phyloP scores from a whole-genome alignment of 2,329 filamentous ascomycete genomes.

The Penicillium sp. region DNA sequence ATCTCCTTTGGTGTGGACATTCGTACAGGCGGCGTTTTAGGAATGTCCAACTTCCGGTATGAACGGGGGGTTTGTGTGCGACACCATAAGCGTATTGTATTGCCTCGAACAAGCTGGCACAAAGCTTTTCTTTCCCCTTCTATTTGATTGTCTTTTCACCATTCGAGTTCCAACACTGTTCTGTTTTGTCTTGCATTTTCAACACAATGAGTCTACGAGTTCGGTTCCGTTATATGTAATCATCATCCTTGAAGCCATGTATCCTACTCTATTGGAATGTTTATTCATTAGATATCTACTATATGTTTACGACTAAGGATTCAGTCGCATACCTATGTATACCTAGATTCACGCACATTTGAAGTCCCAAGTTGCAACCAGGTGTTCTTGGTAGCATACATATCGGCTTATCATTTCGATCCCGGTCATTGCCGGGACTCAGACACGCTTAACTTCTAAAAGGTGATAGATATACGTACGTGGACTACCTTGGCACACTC shows the following conservation, averaged over 20 bases:
- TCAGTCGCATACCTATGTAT: background rate
- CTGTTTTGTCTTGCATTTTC: background rate
- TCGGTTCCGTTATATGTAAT: background rate
- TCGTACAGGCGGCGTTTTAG: conserved; percentile 10
- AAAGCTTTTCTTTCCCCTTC: background rate
- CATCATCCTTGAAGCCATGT: background rate
- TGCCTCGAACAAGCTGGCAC: background rate
- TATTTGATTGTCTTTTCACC: background rate
- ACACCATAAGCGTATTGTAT: conserved; percentile 3
- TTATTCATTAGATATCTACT: background rate
- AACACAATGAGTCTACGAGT: background rate
- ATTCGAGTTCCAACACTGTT: background rate
- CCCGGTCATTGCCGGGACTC: too few relatives aligned
- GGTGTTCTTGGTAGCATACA: too few relatives aligned
- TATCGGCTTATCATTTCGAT: too few relatives aligned
- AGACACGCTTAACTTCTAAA: too few relatives aligned
- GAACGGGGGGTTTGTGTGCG: background rate
- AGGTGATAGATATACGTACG: too few relatives aligned
- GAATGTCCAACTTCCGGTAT: conserved; percentile 3
- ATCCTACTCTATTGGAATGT: background rate
- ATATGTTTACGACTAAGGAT: background rate
- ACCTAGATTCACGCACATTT: background rate
- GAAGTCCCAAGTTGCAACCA: background rate
- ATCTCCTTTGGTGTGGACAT: conserved; percentile 5
- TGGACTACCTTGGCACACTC: too few relatives aligned